Evolutionary conservation across 352 stramenopile species (phyloP), one percentile per base, ranked within the genome.

Genomic region (Poterioochromonas sp.): DNA sequence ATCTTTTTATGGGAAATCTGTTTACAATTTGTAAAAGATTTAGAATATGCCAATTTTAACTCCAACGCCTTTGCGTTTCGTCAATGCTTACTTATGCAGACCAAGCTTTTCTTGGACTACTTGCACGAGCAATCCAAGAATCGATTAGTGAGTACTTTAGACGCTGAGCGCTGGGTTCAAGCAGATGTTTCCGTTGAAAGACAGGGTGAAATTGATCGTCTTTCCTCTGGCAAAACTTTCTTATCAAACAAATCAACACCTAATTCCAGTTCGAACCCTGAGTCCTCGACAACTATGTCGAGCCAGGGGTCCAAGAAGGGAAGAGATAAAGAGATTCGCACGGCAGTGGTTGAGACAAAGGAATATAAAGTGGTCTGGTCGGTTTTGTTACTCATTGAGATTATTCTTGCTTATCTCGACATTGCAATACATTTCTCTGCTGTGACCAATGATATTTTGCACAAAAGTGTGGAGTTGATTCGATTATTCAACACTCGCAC

Each of bases 161-260:
- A 74, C n/a, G 32, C 11, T 58, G 65, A 74, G 43, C 37, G 41
- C 5, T 74, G 65, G 65, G 35, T 74, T 11, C 65, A 74, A 54
- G 51, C 34, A 39, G 65, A 74, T 54, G 40, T 74, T 29, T 35
- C n/a, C 18, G 3, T n/a, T 32, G 65, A 74, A 40, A 34, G 65
- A 35, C 65, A 74, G 32, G 26, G 1, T 39, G 65, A 51, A 34
- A 37, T 74, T 35, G 65, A 74, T 39, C 37, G 65, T 15, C 29
- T 74, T 5, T 11, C 40, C 5, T 74, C 65, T 40, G 65, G 65
- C 37, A 51, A 35, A 35, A 8, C 65, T 12, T 74, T 74, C 29
- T 34, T 74, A 35, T 5, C n/a, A 35, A 32, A 12, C 29, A 74
- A 40, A 35, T 3, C 5, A 40, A 8, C 11, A n/a, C 8, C 8